phyloP scores from a whole-genome alignment of 345 rosid species.

The Lumnitzera littorea region DNA sequence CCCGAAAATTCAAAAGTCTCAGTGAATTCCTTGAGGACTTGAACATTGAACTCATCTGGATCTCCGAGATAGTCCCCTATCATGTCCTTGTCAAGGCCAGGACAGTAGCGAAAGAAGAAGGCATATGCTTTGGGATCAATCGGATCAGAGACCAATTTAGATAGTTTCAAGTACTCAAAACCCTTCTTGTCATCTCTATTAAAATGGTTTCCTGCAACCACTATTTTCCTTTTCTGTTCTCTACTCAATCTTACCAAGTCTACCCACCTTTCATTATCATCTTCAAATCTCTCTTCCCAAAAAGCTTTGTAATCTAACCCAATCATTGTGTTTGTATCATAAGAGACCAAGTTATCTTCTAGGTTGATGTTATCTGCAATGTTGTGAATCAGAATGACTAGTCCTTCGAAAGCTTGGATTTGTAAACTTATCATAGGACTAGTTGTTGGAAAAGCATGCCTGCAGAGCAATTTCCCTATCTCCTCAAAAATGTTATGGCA shows the following conservation, averaged over 20 bases:
- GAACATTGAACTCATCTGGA: conserved; percentile 68
- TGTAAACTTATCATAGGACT: conserved; percentile 56
- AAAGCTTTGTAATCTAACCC: conserved; percentile 50
- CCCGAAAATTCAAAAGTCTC: conserved; percentile 64
- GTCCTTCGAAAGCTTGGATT: conserved; percentile 91
- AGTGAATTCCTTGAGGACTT: conserved; percentile 71
- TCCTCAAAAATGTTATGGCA: conserved; percentile 62
- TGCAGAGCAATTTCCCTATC: conserved; percentile 74
- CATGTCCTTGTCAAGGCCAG: conserved; percentile 58
- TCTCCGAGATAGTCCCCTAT: conserved; percentile 91
- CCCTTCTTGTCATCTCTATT: conserved; percentile 82
- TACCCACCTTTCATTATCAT: conserved; percentile 57
- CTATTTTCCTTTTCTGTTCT: conserved; percentile 65
- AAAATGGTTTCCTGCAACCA: conserved; percentile 69
- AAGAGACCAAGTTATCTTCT: conserved; percentile 34
- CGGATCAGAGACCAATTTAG: conserved; percentile 54
- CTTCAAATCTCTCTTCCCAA: conserved; percentile 61
- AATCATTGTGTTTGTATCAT: conserved; percentile 44
- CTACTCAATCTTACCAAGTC: conserved; percentile 54
- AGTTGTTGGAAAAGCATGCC: conserved; percentile 66
- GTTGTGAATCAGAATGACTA: conserved; percentile 66
- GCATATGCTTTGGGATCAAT: conserved; percentile 60
- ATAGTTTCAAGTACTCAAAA: conserved; percentile 62
- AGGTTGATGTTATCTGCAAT: conserved; percentile 64
- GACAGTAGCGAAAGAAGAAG: conserved; percentile 63